phyloP scores from a whole-genome alignment of 768 basidiomycete genomes.

The Collybia sp. region DNA sequence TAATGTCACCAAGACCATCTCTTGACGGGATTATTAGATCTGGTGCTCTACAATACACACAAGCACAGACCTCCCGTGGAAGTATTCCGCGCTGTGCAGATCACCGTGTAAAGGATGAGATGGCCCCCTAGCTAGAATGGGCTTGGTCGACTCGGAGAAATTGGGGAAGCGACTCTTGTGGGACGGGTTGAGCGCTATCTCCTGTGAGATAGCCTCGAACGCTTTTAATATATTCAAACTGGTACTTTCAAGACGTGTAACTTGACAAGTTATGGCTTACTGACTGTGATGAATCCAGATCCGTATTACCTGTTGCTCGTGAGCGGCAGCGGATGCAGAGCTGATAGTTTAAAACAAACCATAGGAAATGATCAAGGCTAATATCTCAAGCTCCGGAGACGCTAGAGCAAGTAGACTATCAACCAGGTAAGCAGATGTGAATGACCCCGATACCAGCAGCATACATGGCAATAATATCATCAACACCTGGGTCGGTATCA shows the following conservation, averaged over 20 bases:
- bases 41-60: neutral
- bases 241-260: neutral
- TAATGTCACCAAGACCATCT: conserved; percentile 65
- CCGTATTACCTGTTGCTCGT: conserved; percentile 59
- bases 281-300: conserved; percentile 56
- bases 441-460: conserved; percentile 13
- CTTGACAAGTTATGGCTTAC: conserved; percentile 16
- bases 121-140: conserved; percentile 62
- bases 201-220: conserved; percentile 61
- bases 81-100: conserved; percentile 74
- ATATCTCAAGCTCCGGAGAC: conserved; percentile 78
- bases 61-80: conserved; percentile 65
- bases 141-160: conserved; percentile 43
- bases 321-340: neutral
- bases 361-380: conserved; percentile 73
- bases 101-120: conserved; percentile 67
- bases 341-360: conserved; percentile 33
- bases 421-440: neutral
- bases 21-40: conserved; percentile 25
- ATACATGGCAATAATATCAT: conserved; percentile 77
- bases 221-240: conserved; percentile 75
- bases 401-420: conserved; percentile 69
- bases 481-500: conserved; percentile 85
- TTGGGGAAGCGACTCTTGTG: conserved; percentile 58
- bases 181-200: conserved; percentile 51